Conservation (phyloP, 768 basidiomycete species). For the Xerocomus spinulosus region DNA sequence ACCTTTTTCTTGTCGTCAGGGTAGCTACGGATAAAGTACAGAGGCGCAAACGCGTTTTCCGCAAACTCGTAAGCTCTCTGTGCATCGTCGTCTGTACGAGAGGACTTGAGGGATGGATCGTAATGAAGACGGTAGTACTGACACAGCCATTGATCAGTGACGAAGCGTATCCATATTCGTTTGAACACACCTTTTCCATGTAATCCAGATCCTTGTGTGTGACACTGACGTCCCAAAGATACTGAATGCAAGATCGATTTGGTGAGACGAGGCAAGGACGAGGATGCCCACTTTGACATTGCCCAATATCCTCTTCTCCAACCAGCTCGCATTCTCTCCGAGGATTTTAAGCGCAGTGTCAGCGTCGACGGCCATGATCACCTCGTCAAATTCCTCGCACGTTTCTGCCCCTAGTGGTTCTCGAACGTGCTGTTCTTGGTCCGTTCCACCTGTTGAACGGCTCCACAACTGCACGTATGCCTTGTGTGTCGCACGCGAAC, state of each 20-base stretch:
- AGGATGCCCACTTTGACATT: background rate
- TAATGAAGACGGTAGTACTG: background rate
- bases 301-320: background rate
- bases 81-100: conserved; percentile 1
- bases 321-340: background rate
- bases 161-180: background rate
- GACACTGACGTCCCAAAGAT: background rate
- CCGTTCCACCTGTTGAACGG: background rate
- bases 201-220: background rate
- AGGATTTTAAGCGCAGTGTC: conserved; percentile 4
- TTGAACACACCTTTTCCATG: background rate
- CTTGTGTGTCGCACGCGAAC: background rate
- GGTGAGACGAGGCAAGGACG: background rate
- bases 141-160: background rate
- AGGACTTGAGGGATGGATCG: background rate
- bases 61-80: background rate
- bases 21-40: background rate
- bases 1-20: background rate
- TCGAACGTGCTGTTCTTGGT: background rate
- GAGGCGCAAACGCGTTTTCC: background rate
- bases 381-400: conserved; percentile 1
- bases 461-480: conserved; percentile 2
- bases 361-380: conserved; percentile 3
- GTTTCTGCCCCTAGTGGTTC: background rate
- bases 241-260: background rate